phyloP scores from a whole-genome alignment of 164 flowering plant genomes.

The Protea cynaroides region DNA sequence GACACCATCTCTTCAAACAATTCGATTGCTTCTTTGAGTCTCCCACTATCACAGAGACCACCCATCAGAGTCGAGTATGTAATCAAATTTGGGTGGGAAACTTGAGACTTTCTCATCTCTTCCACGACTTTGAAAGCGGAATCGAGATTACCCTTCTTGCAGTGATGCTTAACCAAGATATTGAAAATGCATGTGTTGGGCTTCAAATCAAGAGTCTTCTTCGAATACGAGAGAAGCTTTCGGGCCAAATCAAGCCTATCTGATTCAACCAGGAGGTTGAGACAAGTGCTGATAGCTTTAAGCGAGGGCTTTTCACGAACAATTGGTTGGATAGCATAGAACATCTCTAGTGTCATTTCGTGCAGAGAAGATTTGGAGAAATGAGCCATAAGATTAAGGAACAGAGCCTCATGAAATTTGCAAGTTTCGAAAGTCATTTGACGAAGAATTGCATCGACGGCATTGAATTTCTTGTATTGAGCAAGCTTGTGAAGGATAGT shows the following conservation, averaged over 20 bases:
- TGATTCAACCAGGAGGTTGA: conserved; percentile 70
- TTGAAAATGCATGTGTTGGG: conserved; percentile 90
- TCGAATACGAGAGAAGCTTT: conserved; percentile 40
- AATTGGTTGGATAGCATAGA: conserved; percentile 44
- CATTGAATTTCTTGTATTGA: conserved; percentile 47
- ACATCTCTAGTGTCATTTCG: conserved; percentile 63
- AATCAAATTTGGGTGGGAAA: conserved; percentile 65
- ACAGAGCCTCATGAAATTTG: conserved; percentile 74
- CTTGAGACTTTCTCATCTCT: conserved; percentile 57
- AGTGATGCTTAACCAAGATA: conserved; percentile 78
- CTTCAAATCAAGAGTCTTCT: conserved; percentile 33
- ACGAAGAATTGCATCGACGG: conserved; percentile 67
- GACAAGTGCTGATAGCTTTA: conserved; percentile 83
- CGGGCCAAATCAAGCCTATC: conserved; percentile 48
- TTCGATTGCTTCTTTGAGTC: conserved; percentile 63
- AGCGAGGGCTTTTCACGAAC: conserved; percentile 74
- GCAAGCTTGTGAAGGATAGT: conserved; percentile 70
- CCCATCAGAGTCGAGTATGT: conserved; percentile 84
- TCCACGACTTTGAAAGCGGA: conserved; percentile 62
- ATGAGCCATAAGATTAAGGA: conserved; percentile 75
- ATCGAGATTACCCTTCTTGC: conserved; percentile 57
- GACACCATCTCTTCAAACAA: conserved; percentile 89
- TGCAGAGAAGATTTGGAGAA: conserved; percentile 49
- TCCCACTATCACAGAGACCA: conserved; percentile 55
- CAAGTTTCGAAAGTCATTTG: conserved; percentile 84